These are phyloP conservation scores for Ochetophila trinervis DNA, from an alignment of 306 rosid species.

Conservation along the genomic window DNA sequence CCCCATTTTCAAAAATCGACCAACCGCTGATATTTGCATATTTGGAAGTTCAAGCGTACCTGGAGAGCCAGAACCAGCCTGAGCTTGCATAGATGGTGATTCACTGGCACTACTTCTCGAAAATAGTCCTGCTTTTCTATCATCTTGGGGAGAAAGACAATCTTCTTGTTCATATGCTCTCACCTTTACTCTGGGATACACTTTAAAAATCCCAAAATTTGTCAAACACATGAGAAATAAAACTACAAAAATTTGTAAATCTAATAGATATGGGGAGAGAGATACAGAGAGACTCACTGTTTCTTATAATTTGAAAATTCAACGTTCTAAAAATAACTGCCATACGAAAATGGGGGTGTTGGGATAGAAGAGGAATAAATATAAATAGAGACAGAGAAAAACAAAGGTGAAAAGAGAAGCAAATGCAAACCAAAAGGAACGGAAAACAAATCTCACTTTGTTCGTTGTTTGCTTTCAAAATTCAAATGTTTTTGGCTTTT, in stretches of 20 bases:
- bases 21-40: too few relatives aligned
- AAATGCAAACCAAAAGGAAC: background rate
- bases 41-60: too few relatives aligned
- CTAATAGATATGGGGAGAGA: too few relatives aligned
- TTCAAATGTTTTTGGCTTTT: slow-evolving; percentile 15
- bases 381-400: background rate
- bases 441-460: background rate
- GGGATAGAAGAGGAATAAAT: too few relatives aligned
- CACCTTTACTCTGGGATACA: slow-evolving; percentile 54
- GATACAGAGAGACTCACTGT: too few relatives aligned
- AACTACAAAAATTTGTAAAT: background rate
- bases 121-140: slow-evolving; percentile 19
- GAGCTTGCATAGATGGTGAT: slow-evolving; percentile 33
- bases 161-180: slow-evolving; percentile 38
- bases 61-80: too few relatives aligned
- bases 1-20: too few relatives aligned
- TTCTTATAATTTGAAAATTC: background rate
- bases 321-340: background rate
- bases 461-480: slow-evolving; percentile 20
- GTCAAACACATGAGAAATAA: background rate
- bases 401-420: background rate
- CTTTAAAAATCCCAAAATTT: slow-evolving; percentile 22
- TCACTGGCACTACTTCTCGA: slow-evolving; percentile 20
- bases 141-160: slow-evolving; percentile 17
- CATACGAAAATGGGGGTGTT: background rate